Percentiles rank a stretch among this genome's conserved stretches.
phyloP scores from a whole-genome alignment of 148 eudicot species.

The Suaeda aralocaspica region DNA sequence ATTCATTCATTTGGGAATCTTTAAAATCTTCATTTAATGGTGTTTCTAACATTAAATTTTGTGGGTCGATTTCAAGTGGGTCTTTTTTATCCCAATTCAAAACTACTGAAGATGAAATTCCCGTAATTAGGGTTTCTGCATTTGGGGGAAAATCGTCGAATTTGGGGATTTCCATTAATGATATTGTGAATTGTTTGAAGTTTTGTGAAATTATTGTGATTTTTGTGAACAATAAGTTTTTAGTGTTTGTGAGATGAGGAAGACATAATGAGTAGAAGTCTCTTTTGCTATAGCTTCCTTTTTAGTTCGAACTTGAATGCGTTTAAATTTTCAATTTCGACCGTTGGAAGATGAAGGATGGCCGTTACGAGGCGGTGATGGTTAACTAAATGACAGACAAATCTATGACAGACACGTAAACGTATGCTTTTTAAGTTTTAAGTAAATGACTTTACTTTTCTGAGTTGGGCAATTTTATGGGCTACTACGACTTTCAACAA shows the following conservation, averaged over 20 bases:
- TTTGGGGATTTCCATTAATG: slow-evolving; percentile 36
- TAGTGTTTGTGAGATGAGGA: slow-evolving; percentile 3
- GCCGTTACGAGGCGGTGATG: background rate
- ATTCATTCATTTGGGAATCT: slow-evolving; percentile 43
- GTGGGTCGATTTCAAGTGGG: background rate
- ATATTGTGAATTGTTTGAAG: background rate
- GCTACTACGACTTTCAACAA: too few relatives aligned
- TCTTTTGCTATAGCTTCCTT: slow-evolving; percentile 14
- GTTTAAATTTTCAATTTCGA: slow-evolving; percentile 29
- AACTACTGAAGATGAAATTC: slow-evolving; percentile 26
- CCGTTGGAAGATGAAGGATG: slow-evolving; percentile 27
- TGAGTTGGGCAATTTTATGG: too few relatives aligned
- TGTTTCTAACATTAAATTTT: background rate
- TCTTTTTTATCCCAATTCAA: slow-evolving; percentile 30
- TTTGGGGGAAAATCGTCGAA: slow-evolving; percentile 20
- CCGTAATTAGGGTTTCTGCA: slow-evolving; percentile 40
- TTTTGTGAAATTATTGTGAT: background rate
- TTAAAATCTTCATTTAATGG: slow-evolving; percentile 15
- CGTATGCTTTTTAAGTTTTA: too few relatives aligned
- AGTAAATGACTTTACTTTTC: too few relatives aligned
- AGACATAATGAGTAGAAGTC: background rate
- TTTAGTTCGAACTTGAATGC: background rate
- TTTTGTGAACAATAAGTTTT: background rate
- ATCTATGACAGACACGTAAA: background rate
- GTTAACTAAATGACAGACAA: background rate